Percentiles rank a stretch among this genome's conserved stretches.
These are phyloP conservation scores for Vachellia collinsii DNA, from an alignment of 306 rosid genomes.

Conservation along the genomic window DNA sequence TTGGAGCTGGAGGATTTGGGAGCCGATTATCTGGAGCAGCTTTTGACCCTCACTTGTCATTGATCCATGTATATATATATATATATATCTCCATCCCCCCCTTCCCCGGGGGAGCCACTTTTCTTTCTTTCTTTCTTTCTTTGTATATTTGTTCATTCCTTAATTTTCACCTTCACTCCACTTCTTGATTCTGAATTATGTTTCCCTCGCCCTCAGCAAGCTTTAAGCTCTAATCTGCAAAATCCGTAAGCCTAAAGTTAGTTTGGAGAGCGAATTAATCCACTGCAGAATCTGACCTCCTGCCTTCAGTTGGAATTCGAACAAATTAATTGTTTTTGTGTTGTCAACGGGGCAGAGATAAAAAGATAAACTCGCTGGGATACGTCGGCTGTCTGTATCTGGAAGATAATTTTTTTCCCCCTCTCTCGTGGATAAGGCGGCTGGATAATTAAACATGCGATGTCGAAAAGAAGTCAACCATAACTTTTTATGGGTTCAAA, in stretches of 20 bases:
- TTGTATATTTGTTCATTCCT: background rate
- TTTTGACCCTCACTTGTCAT: slow-evolving; percentile 43
- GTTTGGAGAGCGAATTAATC: no score
- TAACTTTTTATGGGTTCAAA: background rate
- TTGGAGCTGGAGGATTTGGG: slow-evolving; percentile 73
- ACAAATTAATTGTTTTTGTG: background rate
- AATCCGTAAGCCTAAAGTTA: no score
- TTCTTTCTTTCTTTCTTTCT: background rate
- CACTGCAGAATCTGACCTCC: no score
- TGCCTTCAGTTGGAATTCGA: no score
- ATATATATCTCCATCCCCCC: no score
- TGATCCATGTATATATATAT: background rate
- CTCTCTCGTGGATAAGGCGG: background rate
- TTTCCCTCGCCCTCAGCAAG: no score
- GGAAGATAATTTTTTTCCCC: no score
- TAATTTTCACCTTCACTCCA: background rate
- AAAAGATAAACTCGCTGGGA: background rate
- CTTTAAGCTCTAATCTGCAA: no score
- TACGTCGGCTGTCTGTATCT: background rate
- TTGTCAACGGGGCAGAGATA: background rate
- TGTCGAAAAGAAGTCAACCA: background rate
- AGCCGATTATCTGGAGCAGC: slow-evolving; percentile 71
- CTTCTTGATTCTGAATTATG: background rate
- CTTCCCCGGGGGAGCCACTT: no score
- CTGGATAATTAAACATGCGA: background rate